These are phyloP conservation scores for Venturia aucupariae DNA, from an alignment of 2,329 filamentous ascomycete genomes.

Conservation along the genomic window DNA sequence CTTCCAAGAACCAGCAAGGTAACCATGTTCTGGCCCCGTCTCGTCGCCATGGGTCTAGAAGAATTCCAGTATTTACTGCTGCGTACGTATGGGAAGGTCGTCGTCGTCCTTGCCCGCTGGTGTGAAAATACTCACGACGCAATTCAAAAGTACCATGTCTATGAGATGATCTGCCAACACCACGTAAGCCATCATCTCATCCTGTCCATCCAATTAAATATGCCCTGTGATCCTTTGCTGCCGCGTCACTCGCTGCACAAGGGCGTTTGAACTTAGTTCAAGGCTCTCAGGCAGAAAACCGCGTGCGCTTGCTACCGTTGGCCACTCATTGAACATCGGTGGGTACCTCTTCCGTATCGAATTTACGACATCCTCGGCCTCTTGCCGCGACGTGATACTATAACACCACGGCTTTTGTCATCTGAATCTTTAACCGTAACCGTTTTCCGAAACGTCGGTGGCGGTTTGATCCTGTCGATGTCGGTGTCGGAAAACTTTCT, in stretches of 20 bases:
- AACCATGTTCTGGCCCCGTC: too few relatives aligned
- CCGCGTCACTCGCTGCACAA: neutral
- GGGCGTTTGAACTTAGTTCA: neutral
- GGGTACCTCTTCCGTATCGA: neutral
- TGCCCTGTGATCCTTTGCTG: neutral
- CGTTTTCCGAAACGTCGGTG: neutral
- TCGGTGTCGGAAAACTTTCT: neutral
- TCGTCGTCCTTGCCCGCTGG: neutral
- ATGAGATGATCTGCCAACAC: neutral
- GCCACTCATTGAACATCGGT: neutral
- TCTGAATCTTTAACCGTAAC: neutral
- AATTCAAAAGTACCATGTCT: neutral
- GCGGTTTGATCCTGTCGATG: neutral
- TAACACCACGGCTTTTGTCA: neutral
- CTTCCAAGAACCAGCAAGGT: neutral
- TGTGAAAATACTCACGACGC: neutral
- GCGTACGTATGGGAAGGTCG: neutral
- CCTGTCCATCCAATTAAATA: neutral
- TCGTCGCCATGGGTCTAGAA: neutral
- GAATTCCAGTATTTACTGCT: neutral
- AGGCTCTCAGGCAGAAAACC: neutral
- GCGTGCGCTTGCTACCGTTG: neutral
- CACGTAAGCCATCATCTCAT: neutral
- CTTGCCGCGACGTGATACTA: neutral
- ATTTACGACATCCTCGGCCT: neutral